phyloP scores from a whole-genome alignment of 1,139 yeast species.

The Magnusiomyces paraingens region DNA sequence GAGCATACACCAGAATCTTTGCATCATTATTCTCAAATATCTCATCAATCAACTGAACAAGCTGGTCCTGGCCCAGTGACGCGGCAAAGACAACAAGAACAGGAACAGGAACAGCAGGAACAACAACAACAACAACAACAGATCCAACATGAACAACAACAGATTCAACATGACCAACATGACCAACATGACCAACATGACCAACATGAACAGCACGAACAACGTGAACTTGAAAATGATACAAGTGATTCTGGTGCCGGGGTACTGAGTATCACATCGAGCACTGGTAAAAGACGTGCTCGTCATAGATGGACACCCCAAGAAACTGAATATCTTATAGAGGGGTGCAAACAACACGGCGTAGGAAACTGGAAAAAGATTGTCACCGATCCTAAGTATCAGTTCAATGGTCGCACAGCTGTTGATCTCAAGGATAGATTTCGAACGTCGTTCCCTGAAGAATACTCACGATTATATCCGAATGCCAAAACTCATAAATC shows the following conservation, averaged over 20 bases:
- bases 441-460: slow-evolving; percentile 41
- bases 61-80: slow-evolving; percentile 8
- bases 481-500: slow-evolving; percentile 40
- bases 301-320: slow-evolving; percentile 39
- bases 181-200: too few relatives aligned
- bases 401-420: slow-evolving; percentile 40
- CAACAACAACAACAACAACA: slow-evolving; percentile 9
- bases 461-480: slow-evolving; percentile 39
- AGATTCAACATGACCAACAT: slow-evolving; percentile 6
- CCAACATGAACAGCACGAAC: not conserved
- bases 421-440: slow-evolving; percentile 39
- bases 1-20: too few relatives aligned
- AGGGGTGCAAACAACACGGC: slow-evolving; percentile 40
- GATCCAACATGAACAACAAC: slow-evolving; percentile 6
- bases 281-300: slow-evolving; percentile 28
- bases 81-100: slow-evolving; percentile 2
- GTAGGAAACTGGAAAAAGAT: slow-evolving; percentile 45
- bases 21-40: too few relatives aligned
- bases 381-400: slow-evolving; percentile 35
- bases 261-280: not conserved
- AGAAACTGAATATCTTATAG: slow-evolving; percentile 38
- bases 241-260: slow-evolving; percentile 5
- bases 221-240: not conserved
- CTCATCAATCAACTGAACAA: too few relatives aligned
- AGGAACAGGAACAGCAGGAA: slow-evolving; percentile 5